Evolutionary conservation across 352 stramenopile genomes (phyloP).

Genomic region (Thalassiosira oceanica): DNA sequence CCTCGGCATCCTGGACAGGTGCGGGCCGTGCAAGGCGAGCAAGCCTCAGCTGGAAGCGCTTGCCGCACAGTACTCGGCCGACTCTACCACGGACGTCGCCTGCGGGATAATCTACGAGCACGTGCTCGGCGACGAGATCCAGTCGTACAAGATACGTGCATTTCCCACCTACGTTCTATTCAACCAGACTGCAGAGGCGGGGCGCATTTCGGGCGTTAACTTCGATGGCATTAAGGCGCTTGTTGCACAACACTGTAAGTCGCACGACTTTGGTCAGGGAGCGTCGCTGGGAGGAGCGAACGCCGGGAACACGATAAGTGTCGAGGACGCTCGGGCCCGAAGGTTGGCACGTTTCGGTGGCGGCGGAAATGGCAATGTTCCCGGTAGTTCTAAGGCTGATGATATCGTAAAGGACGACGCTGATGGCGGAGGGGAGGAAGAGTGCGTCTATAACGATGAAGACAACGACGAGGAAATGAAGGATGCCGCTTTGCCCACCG

Average conservation of each 20-base stretch:
- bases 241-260: slow-evolving; percentile 26
- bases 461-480: slow-evolving; percentile 19
- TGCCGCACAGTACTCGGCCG: slow-evolving; percentile 20
- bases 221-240: slow-evolving; percentile 59
- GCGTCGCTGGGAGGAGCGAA: slow-evolving; percentile 49
- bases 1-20: slow-evolving; percentile 56
- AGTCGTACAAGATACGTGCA: slow-evolving; percentile 56
- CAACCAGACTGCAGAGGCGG: slow-evolving; percentile 26
- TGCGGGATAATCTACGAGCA: slow-evolving; percentile 68
- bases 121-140: slow-evolving; percentile 56
- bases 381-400: no score
- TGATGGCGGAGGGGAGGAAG: background rate
- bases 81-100: slow-evolving; percentile 22
- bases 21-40: slow-evolving; percentile 66
- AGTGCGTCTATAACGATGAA: slow-evolving; percentile 12
- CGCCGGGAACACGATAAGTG: slow-evolving; percentile 9
- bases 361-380: slow-evolving; percentile 1
- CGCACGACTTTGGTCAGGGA: slow-evolving; percentile 36
- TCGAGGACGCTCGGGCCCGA: slow-evolving; percentile 46
- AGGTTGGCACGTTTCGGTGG: slow-evolving; percentile 51
- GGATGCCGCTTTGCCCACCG: slow-evolving; percentile 9
- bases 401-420: no score
- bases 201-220: slow-evolving; percentile 65
- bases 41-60: slow-evolving; percentile 61
- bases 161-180: slow-evolving; percentile 77